Base-by-base conservation (phyloP, 257 asterid species). In the Ballota nigra region DNA sequence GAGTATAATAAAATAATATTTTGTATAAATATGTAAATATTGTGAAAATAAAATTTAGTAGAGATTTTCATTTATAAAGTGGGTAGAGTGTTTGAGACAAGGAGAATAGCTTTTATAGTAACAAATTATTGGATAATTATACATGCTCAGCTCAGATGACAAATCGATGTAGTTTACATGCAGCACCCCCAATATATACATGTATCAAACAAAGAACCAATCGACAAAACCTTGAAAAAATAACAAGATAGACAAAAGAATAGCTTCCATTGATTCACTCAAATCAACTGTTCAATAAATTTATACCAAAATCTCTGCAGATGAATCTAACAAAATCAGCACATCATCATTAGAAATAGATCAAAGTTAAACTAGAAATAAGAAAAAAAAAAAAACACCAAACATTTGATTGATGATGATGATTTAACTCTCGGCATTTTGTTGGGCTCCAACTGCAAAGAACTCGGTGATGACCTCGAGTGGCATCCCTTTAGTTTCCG, bases 401-500 rank as follows among this genome's bases (percentile, higher is more conserved):
- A 31, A 24, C n/a, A 53, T 69, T 19, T 34, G 59, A 68, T 33
- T 53, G 55, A 47, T 47, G 55, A 45, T 13, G 60, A 69, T 20
- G 60, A 52, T 31, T 47, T 24, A 73, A 61, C 40, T 75, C 31
- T 78, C 77, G 1, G 79, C 75, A 71, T 49, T 13, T 78, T 86
- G 90, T 75, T 83, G 86, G 23, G 98, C 98, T 19, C 96, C 98
- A 16, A 88, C 83, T 3, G 96, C 96, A 2, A 92, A 92, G 86
- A 92, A 89, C 53, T 92, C 96, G 0, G 98, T 84, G 53, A 92
- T 92, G 78, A 92, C 98, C 79, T 92, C 98, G 19, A 92, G 96
- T 11, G 98, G 98, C 98, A 92, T 92, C 61, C 98, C 98, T 77
- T 92, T 92, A 5, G 98, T 92, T 70, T 92, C 98, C 0, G 98